Evolutionary conservation across 2,329 filamentous ascomycete genomes (phyloP).

Genomic region (Akanthomyces dipterigenus): DNA sequence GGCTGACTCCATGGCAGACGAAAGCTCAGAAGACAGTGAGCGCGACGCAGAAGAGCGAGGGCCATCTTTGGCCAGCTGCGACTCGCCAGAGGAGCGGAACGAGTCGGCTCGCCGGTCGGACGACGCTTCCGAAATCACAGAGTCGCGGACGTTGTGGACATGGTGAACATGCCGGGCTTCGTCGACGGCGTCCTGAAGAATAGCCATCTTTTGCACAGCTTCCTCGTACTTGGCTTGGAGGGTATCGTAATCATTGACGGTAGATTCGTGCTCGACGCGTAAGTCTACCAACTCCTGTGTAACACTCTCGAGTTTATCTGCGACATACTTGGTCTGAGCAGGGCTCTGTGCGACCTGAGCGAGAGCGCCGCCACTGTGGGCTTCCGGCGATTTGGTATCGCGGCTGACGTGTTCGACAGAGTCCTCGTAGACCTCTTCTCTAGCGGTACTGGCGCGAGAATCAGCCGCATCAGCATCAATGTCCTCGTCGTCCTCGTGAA

Average conservation of each 20-base stretch:
- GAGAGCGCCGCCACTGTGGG: constrained; percentile 31
- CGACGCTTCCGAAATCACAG: constrained; percentile 47
- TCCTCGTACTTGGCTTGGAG: constrained; percentile 89
- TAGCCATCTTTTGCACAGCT: constrained; percentile 71
- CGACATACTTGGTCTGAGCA: constrained; percentile 77
- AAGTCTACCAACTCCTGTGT: constrained; percentile 89
- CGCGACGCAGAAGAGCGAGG: constrained; percentile 65
- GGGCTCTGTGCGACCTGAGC: constrained; percentile 58
- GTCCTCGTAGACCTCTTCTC: constrained; percentile 22
- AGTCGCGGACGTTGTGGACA: constrained; percentile 46
- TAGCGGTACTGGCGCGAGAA: constrained; percentile 27
- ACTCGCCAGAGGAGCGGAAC: constrained; percentile 75
- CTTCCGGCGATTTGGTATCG: not conserved
- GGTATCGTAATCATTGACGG: constrained; percentile 70
- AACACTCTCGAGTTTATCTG: constrained; percentile 86
- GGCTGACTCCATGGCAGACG: constrained; percentile 73
- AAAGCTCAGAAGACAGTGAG: constrained; percentile 90
- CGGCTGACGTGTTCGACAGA: not conserved
- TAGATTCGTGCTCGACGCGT: constrained; percentile 81
- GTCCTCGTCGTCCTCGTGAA: constrained; percentile 47
- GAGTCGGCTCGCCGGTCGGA: constrained; percentile 58
- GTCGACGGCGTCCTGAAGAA: constrained; percentile 79
- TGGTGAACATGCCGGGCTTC: constrained; percentile 66
- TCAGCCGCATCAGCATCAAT: constrained; percentile 28
- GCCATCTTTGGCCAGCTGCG: constrained; percentile 62